A percentile compares a stretch with the other conserved stretches of the same genome.
Evolutionary conservation across 768 basidiomycete genomes (phyloP).

Genomic region (Hypholoma sublateritium): DNA sequence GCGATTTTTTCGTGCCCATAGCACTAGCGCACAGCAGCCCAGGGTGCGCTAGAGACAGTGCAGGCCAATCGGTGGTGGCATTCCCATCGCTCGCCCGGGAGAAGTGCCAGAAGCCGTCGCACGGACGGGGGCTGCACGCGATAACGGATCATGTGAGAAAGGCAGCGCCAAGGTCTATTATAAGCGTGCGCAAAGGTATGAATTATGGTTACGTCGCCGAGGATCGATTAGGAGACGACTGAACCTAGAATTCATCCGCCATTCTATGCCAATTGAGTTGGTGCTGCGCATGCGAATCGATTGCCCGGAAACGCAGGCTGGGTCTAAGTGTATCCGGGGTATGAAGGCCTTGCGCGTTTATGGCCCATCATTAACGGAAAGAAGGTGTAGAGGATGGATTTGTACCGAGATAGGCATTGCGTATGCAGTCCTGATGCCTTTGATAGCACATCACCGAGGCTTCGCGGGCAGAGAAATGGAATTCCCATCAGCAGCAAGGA

Average conservation of each 20-base stretch:
- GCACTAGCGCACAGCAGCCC: too few species aligned
- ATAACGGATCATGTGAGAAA: conserved; percentile 10
- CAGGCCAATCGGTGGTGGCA: neutral
- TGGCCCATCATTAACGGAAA: neutral
- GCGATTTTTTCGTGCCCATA: too few species aligned
- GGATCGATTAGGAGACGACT: neutral
- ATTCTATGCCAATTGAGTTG: neutral
- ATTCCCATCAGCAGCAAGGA: neutral
- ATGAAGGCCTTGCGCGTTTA: neutral
- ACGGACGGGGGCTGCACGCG: neutral
- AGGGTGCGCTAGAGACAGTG: neutral
- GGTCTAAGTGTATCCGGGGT: neutral
- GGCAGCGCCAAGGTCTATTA: neutral
- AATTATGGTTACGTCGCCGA: neutral
- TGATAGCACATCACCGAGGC: neutral
- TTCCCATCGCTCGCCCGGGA: neutral
- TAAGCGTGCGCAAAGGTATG: neutral
- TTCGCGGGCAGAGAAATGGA: neutral
- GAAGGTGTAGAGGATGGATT: neutral
- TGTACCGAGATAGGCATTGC: neutral
- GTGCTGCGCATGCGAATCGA: neutral
- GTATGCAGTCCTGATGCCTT: neutral
- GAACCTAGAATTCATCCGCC: neutral
- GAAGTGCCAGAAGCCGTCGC: neutral
- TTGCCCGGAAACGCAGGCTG: neutral